These are phyloP conservation scores for Mucor lusitanicus DNA, from an alignment of 371 early-diverging fungal species.

Conservation along the genomic window DNA sequence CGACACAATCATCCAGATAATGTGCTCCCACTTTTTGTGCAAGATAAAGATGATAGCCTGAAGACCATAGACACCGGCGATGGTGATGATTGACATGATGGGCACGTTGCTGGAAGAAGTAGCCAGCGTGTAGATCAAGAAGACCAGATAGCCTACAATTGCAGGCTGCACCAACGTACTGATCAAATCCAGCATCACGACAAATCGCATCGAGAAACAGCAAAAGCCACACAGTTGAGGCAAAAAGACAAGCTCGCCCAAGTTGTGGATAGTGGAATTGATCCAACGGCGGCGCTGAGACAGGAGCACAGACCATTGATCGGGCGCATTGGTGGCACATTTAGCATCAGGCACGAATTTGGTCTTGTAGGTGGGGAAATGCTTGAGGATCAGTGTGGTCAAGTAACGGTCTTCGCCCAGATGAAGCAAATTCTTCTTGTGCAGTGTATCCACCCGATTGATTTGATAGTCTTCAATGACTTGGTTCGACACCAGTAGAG, in stretches of 20 bases:
- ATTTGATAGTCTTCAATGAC: slow-evolving; percentile 95
- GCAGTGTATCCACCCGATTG: slow-evolving; percentile 96
- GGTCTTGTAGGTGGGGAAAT: slow-evolving; percentile 96
- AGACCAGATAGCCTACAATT: slow-evolving; percentile 78
- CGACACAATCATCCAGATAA: slow-evolving; percentile 95
- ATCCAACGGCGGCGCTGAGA: slow-evolving; percentile 99
- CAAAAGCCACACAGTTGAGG: slow-evolving; percentile 93
- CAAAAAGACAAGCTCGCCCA: slow-evolving; percentile 87
- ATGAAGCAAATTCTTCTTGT: slow-evolving; percentile 88
- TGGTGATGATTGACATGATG: slow-evolving; percentile 58
- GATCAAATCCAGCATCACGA: slow-evolving; percentile 91
- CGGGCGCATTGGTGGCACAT: slow-evolving; percentile 97
- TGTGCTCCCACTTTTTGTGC: slow-evolving; percentile 85
- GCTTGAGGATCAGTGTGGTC: slow-evolving; percentile 98
- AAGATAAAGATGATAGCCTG: slow-evolving; percentile 83
- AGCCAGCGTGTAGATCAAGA: slow-evolving; percentile 60
- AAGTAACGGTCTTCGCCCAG: slow-evolving; percentile 91
- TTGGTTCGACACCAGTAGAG: slow-evolving; percentile 87
- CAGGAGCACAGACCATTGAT: slow-evolving; percentile 89
- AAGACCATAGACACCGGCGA: slow-evolving; percentile 77
- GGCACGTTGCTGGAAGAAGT: slow-evolving; percentile 45
- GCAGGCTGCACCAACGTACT: slow-evolving; percentile 92
- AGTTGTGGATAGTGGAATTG: slow-evolving; percentile 96
- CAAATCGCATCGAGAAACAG: slow-evolving; percentile 96
- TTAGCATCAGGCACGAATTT: slow-evolving; percentile 96